Evolutionary conservation across 371 early-diverging fungal genomes (phyloP).

Genomic region (Mortierella sp.): DNA sequence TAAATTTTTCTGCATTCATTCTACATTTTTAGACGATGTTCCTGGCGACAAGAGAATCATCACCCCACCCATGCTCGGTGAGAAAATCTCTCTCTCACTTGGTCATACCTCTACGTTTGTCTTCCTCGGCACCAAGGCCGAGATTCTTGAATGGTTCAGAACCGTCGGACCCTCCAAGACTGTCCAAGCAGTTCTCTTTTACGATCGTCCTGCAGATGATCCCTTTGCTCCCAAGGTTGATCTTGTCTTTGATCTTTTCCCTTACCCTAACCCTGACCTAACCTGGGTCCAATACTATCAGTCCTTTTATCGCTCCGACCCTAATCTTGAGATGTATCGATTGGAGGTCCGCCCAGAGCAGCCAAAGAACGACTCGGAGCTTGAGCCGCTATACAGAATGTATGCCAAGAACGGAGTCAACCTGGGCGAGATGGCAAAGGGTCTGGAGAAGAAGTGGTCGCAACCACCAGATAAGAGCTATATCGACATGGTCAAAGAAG

Average conservation of each 20-base stretch:
- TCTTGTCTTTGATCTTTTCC: slow-evolving; percentile 53
- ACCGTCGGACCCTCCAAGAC: slow-evolving; percentile 36
- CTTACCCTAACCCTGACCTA: slow-evolving; percentile 51
- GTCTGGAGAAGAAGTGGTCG: slow-evolving; percentile 51
- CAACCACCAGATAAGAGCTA: slow-evolving; percentile 41
- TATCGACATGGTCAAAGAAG: slow-evolving; percentile 50
- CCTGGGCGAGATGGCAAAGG: slow-evolving; percentile 44
- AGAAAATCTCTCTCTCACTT: slow-evolving; percentile 51
- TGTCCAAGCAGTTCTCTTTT: slow-evolving; percentile 41
- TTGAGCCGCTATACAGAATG: slow-evolving; percentile 52
- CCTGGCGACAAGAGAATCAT: slow-evolving; percentile 47
- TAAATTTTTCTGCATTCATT: background rate
- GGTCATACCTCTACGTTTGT: slow-evolving; percentile 54
- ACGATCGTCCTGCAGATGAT: slow-evolving; percentile 41
- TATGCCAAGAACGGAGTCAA: slow-evolving; percentile 52
- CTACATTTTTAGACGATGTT: slow-evolving; percentile 20
- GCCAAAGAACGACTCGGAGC: slow-evolving; percentile 44
- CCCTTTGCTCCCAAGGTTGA: slow-evolving; percentile 33
- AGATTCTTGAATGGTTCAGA: slow-evolving; percentile 51
- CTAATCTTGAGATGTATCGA: slow-evolving; percentile 39
- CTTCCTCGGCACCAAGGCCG: slow-evolving; percentile 50
- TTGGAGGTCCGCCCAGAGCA: slow-evolving; percentile 54
- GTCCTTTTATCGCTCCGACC: slow-evolving; percentile 47
- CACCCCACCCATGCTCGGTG: slow-evolving; percentile 52
- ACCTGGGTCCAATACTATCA: slow-evolving; percentile 55